Conservation (phyloP, 768 basidiomycete genomes). For the Nidularia pulvinata region DNA sequence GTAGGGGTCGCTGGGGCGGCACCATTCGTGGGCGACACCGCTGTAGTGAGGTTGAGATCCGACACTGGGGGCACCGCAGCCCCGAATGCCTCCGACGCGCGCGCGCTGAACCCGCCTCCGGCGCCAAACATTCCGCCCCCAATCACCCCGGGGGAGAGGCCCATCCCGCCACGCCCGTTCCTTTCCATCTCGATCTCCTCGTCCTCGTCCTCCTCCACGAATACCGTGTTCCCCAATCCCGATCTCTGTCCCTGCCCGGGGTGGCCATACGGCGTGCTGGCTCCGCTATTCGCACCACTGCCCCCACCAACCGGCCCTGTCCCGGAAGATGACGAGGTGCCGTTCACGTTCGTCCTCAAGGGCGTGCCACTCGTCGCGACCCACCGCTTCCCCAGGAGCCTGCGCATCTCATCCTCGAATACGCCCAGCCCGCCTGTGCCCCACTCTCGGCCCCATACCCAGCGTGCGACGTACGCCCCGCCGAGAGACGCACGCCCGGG, state of each 20-base stretch:
- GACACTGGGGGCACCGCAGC: slow-evolving; percentile 40
- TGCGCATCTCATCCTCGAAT: slow-evolving; percentile 80
- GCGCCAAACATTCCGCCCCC: slow-evolving; percentile 17
- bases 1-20: slow-evolving; percentile 50
- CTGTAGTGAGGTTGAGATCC: slow-evolving; percentile 22
- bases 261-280: slow-evolving; percentile 67
- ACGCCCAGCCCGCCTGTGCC: slow-evolving; percentile 48
- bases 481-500: slow-evolving; percentile 73
- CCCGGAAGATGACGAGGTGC: slow-evolving; percentile 14
- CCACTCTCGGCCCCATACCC: slow-evolving; percentile 81
- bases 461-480: slow-evolving; percentile 77
- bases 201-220: slow-evolving; percentile 79
- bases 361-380: slow-evolving; percentile 58
- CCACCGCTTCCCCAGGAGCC: slow-evolving; percentile 77
- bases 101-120: neutral
- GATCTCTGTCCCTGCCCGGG: slow-evolving; percentile 43
- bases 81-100: slow-evolving; percentile 18
- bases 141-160: slow-evolving; percentile 17
- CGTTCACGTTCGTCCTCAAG: slow-evolving; percentile 61
- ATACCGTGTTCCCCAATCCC: slow-evolving; percentile 41
- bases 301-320: slow-evolving; percentile 22
- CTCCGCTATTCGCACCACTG: slow-evolving; percentile 60
- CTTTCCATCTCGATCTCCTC: slow-evolving; percentile 62
- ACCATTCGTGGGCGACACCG: slow-evolving; percentile 22
- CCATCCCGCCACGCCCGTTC: slow-evolving; percentile 20